These are phyloP conservation scores for Venturia oleaginea DNA, from an alignment of 2,329 filamentous ascomycete species.

Conservation along the genomic window DNA sequence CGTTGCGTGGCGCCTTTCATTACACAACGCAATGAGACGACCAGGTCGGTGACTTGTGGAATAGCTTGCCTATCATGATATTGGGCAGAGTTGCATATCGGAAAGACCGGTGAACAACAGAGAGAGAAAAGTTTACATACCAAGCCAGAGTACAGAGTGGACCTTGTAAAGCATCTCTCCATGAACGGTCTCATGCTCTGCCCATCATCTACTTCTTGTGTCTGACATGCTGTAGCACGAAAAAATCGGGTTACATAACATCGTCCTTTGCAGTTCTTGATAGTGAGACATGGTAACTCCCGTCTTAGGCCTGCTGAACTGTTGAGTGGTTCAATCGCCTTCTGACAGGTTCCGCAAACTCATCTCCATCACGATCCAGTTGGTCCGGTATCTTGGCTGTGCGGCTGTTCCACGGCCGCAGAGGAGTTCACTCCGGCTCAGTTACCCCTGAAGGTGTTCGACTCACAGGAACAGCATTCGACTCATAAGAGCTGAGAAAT, in stretches of 20 bases:
- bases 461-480: not conserved
- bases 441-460: not conserved
- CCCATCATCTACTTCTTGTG: not conserved
- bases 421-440: not conserved
- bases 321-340: not conserved
- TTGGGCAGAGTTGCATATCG: not conserved
- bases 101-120: not conserved
- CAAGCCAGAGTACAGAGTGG: not conserved
- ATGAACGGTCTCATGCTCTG: not conserved
- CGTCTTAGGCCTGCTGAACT: not conserved
- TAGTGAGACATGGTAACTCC: not conserved
- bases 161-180: not conserved
- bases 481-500: not conserved
- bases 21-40: not conserved
- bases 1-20: not conserved
- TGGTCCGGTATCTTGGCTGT: not conserved
- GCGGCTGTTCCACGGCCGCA: not conserved
- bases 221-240: not conserved
- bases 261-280: not conserved
- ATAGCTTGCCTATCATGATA: not conserved
- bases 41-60: not conserved
- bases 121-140: not conserved
- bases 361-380: not conserved
- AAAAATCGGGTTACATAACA: not conserved
- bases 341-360: not conserved